Base-by-base conservation (phyloP, 495 filamentous ascomycete species). In the Penicillium desertorum region DNA sequence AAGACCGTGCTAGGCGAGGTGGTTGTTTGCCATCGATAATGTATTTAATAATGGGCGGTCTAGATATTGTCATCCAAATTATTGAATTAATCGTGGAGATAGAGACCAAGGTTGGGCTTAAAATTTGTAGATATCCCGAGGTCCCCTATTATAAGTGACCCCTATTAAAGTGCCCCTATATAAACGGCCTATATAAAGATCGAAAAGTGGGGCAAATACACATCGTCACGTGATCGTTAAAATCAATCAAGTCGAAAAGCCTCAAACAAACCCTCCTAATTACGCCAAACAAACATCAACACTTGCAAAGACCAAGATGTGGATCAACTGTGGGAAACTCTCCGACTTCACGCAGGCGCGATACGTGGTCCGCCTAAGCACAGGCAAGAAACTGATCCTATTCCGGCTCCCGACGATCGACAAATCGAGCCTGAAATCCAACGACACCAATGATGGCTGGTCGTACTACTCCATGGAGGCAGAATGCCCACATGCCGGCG, bases 391-490 rank as follows among this genome's bases (percentile, higher is more conserved):
- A 44, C 66, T 82, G 37, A 75, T 82, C 30, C 62, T 82, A 14
- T 82, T 82, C 49, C 78, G 78, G 17, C 53, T 82, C 32, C 76
- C 77, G 11, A 67, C 62, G 0, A 82, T 82, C 52, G 71, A 73
- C 54, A 63, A 62, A 22, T 57, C 69, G 8, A 56, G 55, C 20
- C 53, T 63, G 23, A 69, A 68, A 63, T 47, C 60, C 19, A 73
- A 75, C 43, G 73, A 78, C 25, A 63, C 63, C 5, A 54, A 52
- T 16, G 62, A 72, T 62, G 77, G 76, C 44, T 82, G 79, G 79
- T 74, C 69, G 3, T 80, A 80, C 58, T 82, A 77, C 62, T 74
- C 78, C 2, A 82, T 82, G 78, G 78, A 79, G 53, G 78, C 79
- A 1, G 77, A 80, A 39, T 82, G 79, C 30, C 79, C 79, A 3